Conservation (phyloP, 2,329 filamentous ascomycete genomes). For the Dactylonectria estremocensis region DNA sequence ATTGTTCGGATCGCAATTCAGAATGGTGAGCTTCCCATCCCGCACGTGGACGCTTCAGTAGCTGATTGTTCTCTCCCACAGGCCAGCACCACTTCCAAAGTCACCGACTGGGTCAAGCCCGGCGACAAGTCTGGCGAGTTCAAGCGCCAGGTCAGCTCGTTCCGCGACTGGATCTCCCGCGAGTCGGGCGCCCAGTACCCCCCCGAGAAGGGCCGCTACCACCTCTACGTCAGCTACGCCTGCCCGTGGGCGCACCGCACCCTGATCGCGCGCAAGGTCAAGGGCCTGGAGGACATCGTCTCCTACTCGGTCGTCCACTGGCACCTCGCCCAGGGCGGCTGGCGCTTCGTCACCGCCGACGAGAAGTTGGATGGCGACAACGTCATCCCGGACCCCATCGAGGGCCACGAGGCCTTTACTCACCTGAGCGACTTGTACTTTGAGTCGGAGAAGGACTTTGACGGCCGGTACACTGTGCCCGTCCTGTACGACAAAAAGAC, state of each 20-base stretch:
- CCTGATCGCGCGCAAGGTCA: constrained; percentile 89
- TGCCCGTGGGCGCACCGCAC: constrained; percentile 95
- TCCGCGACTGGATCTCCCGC: constrained; percentile 84
- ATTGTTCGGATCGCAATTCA: constrained; percentile 37
- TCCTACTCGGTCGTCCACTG: constrained; percentile 89
- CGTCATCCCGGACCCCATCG: constrained; percentile 77
- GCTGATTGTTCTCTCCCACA: constrained; percentile 33
- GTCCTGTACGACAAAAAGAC: constrained; percentile 86
- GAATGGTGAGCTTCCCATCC: constrained; percentile 40
- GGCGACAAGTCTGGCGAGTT: constrained; percentile 89
- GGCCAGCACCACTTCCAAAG: constrained; percentile 53
- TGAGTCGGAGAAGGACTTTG: constrained; percentile 78
- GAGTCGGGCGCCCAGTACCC: constrained; percentile 82
- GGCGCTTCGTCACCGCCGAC: constrained; percentile 82
- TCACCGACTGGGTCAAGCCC: constrained; percentile 88
- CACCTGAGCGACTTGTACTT: constrained; percentile 88
- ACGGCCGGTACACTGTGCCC: constrained; percentile 88
- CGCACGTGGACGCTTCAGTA: neutral
- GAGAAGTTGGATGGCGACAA: constrained; percentile 73
- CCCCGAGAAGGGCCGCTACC: constrained; percentile 90
- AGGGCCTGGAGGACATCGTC: constrained; percentile 91
- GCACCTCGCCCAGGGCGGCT: constrained; percentile 83
- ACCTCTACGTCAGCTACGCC: constrained; percentile 94
- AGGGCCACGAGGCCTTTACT: constrained; percentile 78
- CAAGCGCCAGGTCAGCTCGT: constrained; percentile 88